These are phyloP conservation scores for Coemansia sp. DNA, from an alignment of 192 early-diverging fungal genomes.

Conservation along the genomic window DNA sequence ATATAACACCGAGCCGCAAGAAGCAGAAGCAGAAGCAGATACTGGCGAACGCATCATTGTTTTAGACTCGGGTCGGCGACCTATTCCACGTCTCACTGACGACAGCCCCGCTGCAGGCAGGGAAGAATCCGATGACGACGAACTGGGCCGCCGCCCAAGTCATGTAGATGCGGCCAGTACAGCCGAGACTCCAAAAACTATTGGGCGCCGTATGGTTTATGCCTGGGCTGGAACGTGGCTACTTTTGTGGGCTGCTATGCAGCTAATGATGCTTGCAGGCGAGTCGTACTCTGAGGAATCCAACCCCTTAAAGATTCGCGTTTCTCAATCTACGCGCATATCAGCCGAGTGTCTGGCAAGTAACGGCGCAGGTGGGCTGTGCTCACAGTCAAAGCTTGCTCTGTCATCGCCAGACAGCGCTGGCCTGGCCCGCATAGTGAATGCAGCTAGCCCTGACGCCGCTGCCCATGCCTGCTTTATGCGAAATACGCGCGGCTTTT, in stretches of 20 bases:
- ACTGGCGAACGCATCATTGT: constrained; percentile 21
- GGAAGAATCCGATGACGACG: constrained; percentile 19
- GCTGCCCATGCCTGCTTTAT: constrained; percentile 22
- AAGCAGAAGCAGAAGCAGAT: constrained; percentile 5
- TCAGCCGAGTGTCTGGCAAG: constrained; percentile 14
- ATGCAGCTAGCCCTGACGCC: constrained; percentile 8
- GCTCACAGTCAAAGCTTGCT: constrained; percentile 19
- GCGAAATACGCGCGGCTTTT: constrained; percentile 34
- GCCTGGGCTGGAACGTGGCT: constrained; percentile 33
- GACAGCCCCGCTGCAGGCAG: neutral
- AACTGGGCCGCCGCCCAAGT: constrained; percentile 13
- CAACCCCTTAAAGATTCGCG: constrained; percentile 36
- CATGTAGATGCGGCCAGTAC: neutral
- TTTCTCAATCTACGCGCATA: constrained; percentile 30
- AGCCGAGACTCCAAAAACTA: constrained; percentile 34
- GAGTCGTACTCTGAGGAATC: constrained; percentile 17
- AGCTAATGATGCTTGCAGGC: constrained; percentile 29
- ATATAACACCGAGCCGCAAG: neutral
- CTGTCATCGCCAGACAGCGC: constrained; percentile 46
- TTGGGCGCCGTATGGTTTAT: constrained; percentile 36
- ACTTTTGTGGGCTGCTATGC: constrained; percentile 24
- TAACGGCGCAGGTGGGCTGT: neutral
- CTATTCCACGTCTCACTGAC: neutral
- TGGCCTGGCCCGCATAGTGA: constrained; percentile 28
- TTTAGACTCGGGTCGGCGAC: constrained; percentile 3